Base-by-base conservation (phyloP, 2,329 filamentous ascomycete genomes). In the Aspergillus neoniger region DNA sequence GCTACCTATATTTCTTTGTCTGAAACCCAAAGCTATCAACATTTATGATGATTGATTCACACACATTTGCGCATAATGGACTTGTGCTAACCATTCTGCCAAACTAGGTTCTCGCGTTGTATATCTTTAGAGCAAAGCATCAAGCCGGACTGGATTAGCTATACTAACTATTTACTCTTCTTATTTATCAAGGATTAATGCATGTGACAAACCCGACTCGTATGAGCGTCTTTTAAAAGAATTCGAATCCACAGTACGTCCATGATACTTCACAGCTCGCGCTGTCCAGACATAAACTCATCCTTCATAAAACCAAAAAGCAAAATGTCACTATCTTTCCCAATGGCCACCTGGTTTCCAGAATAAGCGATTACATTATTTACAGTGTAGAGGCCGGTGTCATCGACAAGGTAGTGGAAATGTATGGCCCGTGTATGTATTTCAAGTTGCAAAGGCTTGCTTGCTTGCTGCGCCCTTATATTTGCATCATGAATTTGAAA, bases 331-430 rank as follows among this genome's bases (percentile, higher is more conserved):
- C 91, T 78, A 95, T 99, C 72, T 88, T 94, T 76, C 88, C 87
- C 76, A 96, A 96, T 85, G 96, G 96, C 70, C 93, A 98, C 81
- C 85, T 94, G 76, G 95, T 99, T 70, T 97, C 95, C 70, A 88
- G 95, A 70, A 89, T 96, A 80, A 88, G 89, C 88, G 94, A 98
- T 84, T 98, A 93, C 78, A 96, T 97, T 80, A 92, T 99, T 75
- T 99, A 99, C 85, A 96, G 91, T 79, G 95, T 99, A 77, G 94
- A 98, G 79, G 95, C 95, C 63, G 92, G 92, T 70, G 86, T 89
- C 67, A 96, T 99, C 77, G 90, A 92, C 74, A 85, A 85, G 67
- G 91, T 97, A 70, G 95, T 97, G 71, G 89, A 89, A 64, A 83
- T 89, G 71, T 99, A 92, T 77, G 95, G 93, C 65, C 94, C 94